Base-by-base conservation (phyloP, 805 yeast genomes). In the Candida nanaspora region DNA sequence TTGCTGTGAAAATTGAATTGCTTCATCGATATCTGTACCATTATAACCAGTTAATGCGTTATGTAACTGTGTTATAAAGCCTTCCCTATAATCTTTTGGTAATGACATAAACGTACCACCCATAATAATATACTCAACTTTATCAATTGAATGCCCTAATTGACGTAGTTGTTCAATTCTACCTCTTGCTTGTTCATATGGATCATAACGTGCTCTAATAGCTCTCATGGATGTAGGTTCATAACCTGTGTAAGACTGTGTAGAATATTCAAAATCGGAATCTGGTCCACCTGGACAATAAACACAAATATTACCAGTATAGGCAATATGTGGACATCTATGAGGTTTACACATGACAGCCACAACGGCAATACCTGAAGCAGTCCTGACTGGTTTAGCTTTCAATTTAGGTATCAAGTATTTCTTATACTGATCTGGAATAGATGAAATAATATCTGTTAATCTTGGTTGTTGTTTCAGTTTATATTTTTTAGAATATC, bases 341-440 rank as follows among this genome's bases (percentile, higher is more conserved):
- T 93, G 98, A 2, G 98, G 98, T 62, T 93, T 93, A 68, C 97
- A 89, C 98, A 93, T 93, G 26, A 93, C 98, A 0, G 98, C 98
- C 35, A 93, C 98, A 18, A 93, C 98, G 9, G 98, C 98, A 44
- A 93, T 95, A 53, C 98, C 98, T 10, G 95, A 85, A 0, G 98
- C 98, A 0, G 98, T 93, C 63, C 98, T 76, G 35, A 93, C 98
- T 0, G 98, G 98, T 62, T 93, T 93, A n/a, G 98, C 98, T 64
- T 93, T 86, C 35, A 93, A 70, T 63, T 89, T 89, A 2, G 98
- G 98, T 31, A 93, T 70, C 41, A 93, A 65, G 55, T 88, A 88
- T 58, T 87, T 87, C 62, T 86, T 87, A 63, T 91, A 84, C 57
- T 91, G 96, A 57, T 91, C 97, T 9, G 98, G 98, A 45, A 93